These are phyloP conservation scores for Triangularia verruculosa DNA, from an alignment of 2,329 filamentous ascomycete genomes.

Conservation along the genomic window DNA sequence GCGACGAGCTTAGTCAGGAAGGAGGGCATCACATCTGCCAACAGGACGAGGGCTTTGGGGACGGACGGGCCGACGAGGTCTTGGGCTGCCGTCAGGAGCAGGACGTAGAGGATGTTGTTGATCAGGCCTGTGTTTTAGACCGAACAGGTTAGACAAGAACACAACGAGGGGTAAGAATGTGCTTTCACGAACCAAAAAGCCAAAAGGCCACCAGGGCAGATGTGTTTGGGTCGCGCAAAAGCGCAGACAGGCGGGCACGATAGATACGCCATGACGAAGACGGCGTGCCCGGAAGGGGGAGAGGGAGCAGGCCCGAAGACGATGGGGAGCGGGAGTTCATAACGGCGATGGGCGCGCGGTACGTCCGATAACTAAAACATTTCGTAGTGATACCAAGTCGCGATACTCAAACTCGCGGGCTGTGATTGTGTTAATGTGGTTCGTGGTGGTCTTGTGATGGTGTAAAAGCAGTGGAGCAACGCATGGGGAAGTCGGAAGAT, in stretches of 20 bases:
- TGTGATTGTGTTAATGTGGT: background rate
- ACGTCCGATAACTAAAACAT: background rate
- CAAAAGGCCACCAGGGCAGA: constrained; percentile 81
- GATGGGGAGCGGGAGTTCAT: constrained; percentile 29
- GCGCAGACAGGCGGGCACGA: constrained; percentile 58
- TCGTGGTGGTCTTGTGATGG: background rate
- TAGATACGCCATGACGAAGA: constrained; percentile 73
- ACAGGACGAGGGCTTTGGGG: constrained; percentile 88
- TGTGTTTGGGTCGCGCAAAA: constrained; percentile 66
- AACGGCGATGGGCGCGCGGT: background rate
- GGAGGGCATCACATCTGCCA: constrained; percentile 87
- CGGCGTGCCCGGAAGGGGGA: constrained; percentile 53
- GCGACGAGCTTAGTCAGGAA: constrained; percentile 85
- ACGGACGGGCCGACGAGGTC: constrained; percentile 85
- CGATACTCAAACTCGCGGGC: background rate
- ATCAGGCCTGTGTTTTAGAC: constrained; percentile 63
- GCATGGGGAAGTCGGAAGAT: background rate
- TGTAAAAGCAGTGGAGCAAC: background rate
- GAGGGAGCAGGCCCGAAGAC: constrained; percentile 42
- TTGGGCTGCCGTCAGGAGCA: constrained; percentile 91
- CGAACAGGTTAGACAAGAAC: constrained; percentile 5
- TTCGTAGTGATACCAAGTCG: background rate
- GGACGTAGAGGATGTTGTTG: constrained; percentile 97
- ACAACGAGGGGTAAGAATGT: background rate
- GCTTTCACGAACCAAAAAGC: constrained; percentile 72